phyloP scores from a whole-genome alignment of 345 rosid genomes.

The Populus alba region DNA sequence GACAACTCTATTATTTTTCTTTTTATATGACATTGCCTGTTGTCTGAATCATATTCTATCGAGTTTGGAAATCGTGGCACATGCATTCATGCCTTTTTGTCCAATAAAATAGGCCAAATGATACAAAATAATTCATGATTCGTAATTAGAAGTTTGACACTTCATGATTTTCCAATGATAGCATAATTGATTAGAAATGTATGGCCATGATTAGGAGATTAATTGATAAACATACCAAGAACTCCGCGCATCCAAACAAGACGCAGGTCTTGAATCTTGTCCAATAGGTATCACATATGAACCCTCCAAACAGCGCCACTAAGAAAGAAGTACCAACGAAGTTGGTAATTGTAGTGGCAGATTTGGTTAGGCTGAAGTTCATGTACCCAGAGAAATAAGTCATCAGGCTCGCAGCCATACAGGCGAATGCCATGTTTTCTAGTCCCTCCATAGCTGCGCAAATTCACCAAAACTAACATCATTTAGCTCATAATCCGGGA shows the following conservation, averaged over 20 bases:
- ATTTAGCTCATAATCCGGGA: neutral
- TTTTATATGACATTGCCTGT: neutral
- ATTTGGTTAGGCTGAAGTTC: slow-evolving; percentile 61
- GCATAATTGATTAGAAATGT: neutral
- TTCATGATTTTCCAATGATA: neutral
- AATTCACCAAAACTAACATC: neutral
- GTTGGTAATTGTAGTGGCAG: slow-evolving; percentile 64
- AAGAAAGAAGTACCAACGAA: slow-evolving; percentile 55
- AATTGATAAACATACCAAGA: slow-evolving; percentile 34
- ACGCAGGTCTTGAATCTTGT: slow-evolving; percentile 60
- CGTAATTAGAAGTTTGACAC: neutral
- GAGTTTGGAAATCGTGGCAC: neutral
- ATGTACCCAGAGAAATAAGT: slow-evolving; percentile 55
- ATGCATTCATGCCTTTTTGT: neutral
- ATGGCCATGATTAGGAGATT: no score
- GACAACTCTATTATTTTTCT: no score
- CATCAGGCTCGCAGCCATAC: slow-evolving; percentile 48
- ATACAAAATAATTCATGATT: no score
- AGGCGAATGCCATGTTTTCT: slow-evolving; percentile 58
- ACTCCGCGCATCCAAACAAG: slow-evolving; percentile 48
- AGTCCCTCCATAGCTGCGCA: slow-evolving; percentile 48
- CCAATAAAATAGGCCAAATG: neutral
- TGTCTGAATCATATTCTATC: neutral
- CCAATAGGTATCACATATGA: slow-evolving; percentile 59
- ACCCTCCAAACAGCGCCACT: slow-evolving; percentile 57